Evolutionary conservation across 805 yeast genomes (phyloP), one percentile per base, ranked within the genome.

Genomic region (Wickerhamiella dianesei): DNA sequence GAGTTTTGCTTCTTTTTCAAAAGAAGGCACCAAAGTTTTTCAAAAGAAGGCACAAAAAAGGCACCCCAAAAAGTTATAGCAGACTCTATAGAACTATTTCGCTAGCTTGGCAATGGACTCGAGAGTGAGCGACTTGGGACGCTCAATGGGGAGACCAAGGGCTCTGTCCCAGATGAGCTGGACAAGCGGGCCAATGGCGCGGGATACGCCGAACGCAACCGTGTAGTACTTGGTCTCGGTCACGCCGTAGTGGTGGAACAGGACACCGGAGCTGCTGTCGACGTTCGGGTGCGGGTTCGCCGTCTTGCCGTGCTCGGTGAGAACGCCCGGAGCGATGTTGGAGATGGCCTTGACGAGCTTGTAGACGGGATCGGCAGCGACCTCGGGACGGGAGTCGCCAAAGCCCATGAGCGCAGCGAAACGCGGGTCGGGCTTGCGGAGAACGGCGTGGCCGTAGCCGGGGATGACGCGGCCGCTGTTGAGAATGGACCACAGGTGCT

Each of bases 361-460:
- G 71, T 80, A 80, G 59, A 78, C 70, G 44, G 72, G 74, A 63
- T 81, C 81, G 59, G 74, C 69, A 46, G 76, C 71, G 68, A 80
- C 77, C 63, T 72, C 61, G 5, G 70, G 65, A 45, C 74, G 67
- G 42, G 64, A 60, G 58, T 72, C 67, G 45, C 80, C 87, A 64
- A 58, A 39, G 21, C 75, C 75, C 59, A 80, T 70, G 71, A 79
- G 79, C 49, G 88, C 89, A 48, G 74, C 71, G 68, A 77, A 82
- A 58, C 92, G 73, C 50, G 92, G 92, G 65, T 82, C 92, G 44
- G 89, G 78, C 72, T 76, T 77, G 67, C 94, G 74, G 64, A 82
- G 72, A 45, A 82, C 92, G 47, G 92, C 92, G 65, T 82, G 92
- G 59, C 92, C 92, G 65, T 82, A 82, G 64, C 92, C 92, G 63